These are phyloP conservation scores for Artemisia argyi DNA, from an alignment of 129 eudicot species.

Conservation along the genomic window DNA sequence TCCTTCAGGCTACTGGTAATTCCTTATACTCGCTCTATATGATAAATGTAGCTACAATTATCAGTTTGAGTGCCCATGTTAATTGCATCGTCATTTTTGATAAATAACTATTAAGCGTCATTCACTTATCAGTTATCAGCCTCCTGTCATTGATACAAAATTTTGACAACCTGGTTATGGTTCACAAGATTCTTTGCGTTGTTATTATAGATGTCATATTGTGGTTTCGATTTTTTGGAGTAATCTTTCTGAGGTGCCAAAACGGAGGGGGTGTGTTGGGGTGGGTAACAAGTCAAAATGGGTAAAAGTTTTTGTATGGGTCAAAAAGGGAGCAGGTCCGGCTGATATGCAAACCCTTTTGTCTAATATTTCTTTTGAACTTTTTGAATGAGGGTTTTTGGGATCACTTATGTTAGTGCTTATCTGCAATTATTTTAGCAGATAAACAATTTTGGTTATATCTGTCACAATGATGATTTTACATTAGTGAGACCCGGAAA, in stretches of 20 bases:
- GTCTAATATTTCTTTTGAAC: background rate
- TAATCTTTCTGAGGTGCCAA: background rate
- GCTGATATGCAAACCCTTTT: background rate
- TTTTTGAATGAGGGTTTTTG: too few relatives aligned
- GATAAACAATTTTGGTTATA: background rate
- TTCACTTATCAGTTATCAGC: too few relatives aligned
- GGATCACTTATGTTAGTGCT: too few relatives aligned
- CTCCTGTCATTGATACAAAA: too few relatives aligned
- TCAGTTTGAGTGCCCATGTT: background rate
- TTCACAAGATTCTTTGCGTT: constrained; percentile 19
- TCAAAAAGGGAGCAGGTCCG: background rate
- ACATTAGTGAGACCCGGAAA: too few relatives aligned
- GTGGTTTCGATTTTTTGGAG: background rate
- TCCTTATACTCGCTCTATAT: constrained; percentile 14
- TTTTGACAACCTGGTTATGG: background rate
- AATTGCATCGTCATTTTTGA: background rate
- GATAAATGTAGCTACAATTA: constrained; percentile 16
- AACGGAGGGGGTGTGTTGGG: background rate
- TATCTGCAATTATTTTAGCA: too few relatives aligned
- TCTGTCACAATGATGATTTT: background rate
- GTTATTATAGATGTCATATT: background rate
- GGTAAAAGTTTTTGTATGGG: background rate
- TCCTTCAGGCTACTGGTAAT: constrained; percentile 76
- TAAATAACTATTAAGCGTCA: background rate
- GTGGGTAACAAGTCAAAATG: background rate